Percentiles rank a stretch among this genome's conserved stretches.
phyloP scores from a whole-genome alignment of 805 yeast genomes.

The Suhomyces pyralidae region DNA sequence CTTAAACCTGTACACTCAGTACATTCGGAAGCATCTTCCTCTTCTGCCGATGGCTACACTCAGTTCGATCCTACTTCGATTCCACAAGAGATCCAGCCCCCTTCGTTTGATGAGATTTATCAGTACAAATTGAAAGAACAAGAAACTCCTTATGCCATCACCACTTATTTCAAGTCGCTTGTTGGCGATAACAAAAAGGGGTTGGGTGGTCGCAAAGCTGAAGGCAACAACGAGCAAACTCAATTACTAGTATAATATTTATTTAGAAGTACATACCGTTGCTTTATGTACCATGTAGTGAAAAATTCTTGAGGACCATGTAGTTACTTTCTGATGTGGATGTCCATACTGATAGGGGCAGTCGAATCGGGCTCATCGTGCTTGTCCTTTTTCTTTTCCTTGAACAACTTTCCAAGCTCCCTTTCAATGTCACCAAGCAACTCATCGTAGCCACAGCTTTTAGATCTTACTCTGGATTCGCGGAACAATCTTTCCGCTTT shows the following conservation, averaged over 20 bases:
- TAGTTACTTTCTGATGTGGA: conserved; percentile 16
- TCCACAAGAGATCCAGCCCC: conserved; percentile 37
- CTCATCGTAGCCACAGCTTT: conserved; percentile 61
- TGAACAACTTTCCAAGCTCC: conserved; percentile 56
- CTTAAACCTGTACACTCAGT: conserved; percentile 17
- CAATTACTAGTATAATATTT: conserved; percentile 1
- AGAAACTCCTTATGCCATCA: conserved; percentile 8
- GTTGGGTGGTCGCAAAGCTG: background rate
- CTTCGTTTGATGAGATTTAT: conserved; percentile 25
- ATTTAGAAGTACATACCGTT: background rate
- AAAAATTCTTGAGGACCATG: too few relatives aligned
- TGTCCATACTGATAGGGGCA: conserved; percentile 24
- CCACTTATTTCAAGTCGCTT: background rate
- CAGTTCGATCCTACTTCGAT: conserved; percentile 5
- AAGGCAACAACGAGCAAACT: conserved; percentile 1
- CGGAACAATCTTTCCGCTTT: conserved; percentile 60
- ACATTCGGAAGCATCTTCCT: conserved; percentile 19
- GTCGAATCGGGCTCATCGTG: conserved; percentile 4
- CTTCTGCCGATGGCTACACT: conserved; percentile 1
- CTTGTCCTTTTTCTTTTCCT: conserved; percentile 24
- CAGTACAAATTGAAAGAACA: conserved; percentile 22
- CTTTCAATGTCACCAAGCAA: conserved; percentile 61
- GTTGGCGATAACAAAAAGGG: background rate
- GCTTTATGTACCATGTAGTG: background rate
- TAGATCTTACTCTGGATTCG: conserved; percentile 70